Base-by-base conservation (phyloP, 331 rosid genomes). In the Spiraea crenata region DNA sequence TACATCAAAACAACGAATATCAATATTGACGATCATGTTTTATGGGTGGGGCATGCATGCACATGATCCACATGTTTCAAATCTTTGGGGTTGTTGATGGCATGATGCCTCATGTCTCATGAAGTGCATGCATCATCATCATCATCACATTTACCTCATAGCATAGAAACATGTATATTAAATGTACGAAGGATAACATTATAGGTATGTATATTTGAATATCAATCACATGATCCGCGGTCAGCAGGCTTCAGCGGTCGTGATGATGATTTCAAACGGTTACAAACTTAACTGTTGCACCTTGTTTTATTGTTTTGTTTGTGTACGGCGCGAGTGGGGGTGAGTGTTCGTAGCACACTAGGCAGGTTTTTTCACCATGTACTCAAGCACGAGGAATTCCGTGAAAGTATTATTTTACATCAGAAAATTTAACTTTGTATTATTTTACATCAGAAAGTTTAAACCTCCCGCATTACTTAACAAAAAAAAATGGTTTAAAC, bases 241-340 rank as follows among this genome's bases (percentile, higher is more conserved):
- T 54, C 47, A 70, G 57, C 57, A 5, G 14, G 31, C 31, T 8
- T 61, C 35, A 61, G 35, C 49, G 9, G 65, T 4, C 9, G 13
- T 58, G 66, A 34, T 70, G 48, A 42, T 6, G 37, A 4, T 35
- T 56, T 44, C 14, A 42, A 42, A 56, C 66, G 57, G 66, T 57
- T 70, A 45, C 31, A 25, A 25, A 25, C 1, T 25, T 25, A 25
- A 25, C 31, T 25, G 31, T 25, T 25, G 31, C 81, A 82, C 84
- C 77, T 82, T 80, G 83, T 74, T 74, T 80, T 80, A 65, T 74
- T 79, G n/a, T n/a, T 25, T 64, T 62, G 75, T 70, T 69, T 58
- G 77, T 70, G 78, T 80, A 77, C 80, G 77, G 80, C 64, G 74
- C 82, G 72, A 82, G 83, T 77, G 83, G 83, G 79, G 48, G 35